Percentiles rank a stretch among this genome's conserved stretches.
Conservation (phyloP, 2,329 filamentous ascomycete genomes). For the Pseudocercospora fuligena region DNA sequence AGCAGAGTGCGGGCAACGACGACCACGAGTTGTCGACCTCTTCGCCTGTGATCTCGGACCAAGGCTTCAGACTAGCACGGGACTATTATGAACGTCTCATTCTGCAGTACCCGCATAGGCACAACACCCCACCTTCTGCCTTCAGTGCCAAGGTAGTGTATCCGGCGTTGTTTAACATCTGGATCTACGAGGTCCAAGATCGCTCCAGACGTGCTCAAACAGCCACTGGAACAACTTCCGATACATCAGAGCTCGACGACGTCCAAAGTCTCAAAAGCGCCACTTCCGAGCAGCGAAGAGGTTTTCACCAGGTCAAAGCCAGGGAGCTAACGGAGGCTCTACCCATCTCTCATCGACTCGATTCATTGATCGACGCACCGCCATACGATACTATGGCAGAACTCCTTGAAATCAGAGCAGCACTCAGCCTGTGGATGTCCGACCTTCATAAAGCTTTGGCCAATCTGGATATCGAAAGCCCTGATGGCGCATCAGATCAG, state of each 20-base stretch:
- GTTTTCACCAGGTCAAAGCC: constrained; percentile 12
- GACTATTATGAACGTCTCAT: constrained; percentile 80
- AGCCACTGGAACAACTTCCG: constrained; percentile 20
- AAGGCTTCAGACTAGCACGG: constrained; percentile 62
- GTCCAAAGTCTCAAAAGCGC: constrained; percentile 9
- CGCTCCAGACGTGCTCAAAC: constrained; percentile 56
- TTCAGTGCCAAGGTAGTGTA: constrained; percentile 77
- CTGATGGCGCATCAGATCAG: constrained; percentile 14
- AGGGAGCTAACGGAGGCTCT: constrained; percentile 62
- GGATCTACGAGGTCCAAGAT: constrained; percentile 75
- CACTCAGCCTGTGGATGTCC: constrained; percentile 74
- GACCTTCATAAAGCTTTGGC: constrained; percentile 59
- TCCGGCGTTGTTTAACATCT: constrained; percentile 77
- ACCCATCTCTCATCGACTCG: constrained; percentile 70
- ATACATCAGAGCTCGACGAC: constrained; percentile 13
- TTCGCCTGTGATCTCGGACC: constrained; percentile 27
- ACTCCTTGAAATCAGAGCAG: constrained; percentile 72
- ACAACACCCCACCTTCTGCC: constrained; percentile 58
- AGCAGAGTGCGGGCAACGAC: constrained; percentile 14
- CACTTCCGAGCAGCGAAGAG: constrained; percentile 37
- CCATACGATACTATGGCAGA: constrained; percentile 72
- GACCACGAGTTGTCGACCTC: neutral
- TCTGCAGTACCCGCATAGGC: constrained; percentile 74
- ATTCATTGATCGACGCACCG: constrained; percentile 69
- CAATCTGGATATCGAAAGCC: neutral